Base-by-base conservation (phyloP, 1,284 basidiomycete genomes). In the Ustilago trichophora region DNA sequence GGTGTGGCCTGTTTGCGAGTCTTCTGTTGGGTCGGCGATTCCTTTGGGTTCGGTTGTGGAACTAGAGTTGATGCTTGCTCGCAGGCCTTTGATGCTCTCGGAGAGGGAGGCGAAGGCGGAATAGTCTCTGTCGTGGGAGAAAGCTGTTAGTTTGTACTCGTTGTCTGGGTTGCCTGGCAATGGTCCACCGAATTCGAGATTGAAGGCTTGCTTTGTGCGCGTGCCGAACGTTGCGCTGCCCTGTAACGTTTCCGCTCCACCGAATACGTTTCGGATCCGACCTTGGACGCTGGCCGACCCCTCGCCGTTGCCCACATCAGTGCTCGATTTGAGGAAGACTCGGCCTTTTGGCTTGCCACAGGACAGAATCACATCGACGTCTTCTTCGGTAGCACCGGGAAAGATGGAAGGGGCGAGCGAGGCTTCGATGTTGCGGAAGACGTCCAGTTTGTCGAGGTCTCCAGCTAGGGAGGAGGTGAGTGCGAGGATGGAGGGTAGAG, bases 271-370 rank as follows among this genome's bases (percentile, higher is more conserved):
- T 4, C 77, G 68, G 4, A 80, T 42, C 11, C 69, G 52, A 6
- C 74, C 79, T 46, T 80, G 78, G 9, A 81, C 49, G 2, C 58
- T 64, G 10, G 76, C 80, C 49, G 85, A 92, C 8, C 92, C 95
- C 81, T 98, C 95, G 46, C 90, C 91, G 54, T 96, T 93, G 9
- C 96, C 96, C 4, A 98, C 85, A 77, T 98, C 93, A 1, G 95
- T 98, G 2, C 91, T 87, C 1, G 89, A 92, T 75, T 91, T 93
- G 19, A 95, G 80, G 75, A 88, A 93, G 72, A 90, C 88, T 26
- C 91, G 84, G 1, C 91, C 88, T 45, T 87, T 87, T 80, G 96
- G 93, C 37, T 86, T 86, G 22, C 59, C 52, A 10, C 92, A 87
- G 33, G 86, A 85, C 76, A 96, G 87, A 0, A 96, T 87, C 33